Percentiles rank a stretch among this genome's conserved stretches.
phyloP scores from a whole-genome alignment of 116 monocot genomes.

The Phalaenopsis hybrid region DNA sequence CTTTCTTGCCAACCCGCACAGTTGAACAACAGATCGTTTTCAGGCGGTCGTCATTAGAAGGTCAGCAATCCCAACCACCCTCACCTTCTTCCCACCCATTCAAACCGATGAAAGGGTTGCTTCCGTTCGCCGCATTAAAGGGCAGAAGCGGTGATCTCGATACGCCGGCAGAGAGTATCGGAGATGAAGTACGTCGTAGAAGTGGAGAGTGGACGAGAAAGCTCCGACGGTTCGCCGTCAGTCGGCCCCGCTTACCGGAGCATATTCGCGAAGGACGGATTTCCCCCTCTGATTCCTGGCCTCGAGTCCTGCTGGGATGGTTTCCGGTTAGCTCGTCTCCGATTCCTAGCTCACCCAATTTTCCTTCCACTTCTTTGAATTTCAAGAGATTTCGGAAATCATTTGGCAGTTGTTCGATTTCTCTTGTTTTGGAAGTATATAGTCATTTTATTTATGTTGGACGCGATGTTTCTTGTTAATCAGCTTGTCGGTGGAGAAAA shows the following conservation, averaged over 20 bases:
- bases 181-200: conserved; percentile 62
- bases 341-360: background rate
- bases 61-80: background rate
- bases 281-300: conserved; percentile 38
- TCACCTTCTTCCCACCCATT: background rate
- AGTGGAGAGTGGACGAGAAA: conserved; percentile 43
- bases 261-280: conserved; percentile 77
- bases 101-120: background rate
- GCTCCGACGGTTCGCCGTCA: conserved; percentile 34
- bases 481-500: conserved; percentile 54
- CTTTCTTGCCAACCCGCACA: too few relatives aligned
- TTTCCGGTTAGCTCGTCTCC: conserved; percentile 49
- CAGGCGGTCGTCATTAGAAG: background rate
- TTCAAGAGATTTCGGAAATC: background rate
- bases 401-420: background rate
- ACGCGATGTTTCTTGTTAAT: background rate
- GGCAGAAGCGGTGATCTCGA: background rate
- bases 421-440: background rate
- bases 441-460: background rate
- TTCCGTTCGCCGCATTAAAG: background rate
- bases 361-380: background rate
- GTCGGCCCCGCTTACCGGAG: conserved; percentile 70
- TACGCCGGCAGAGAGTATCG: background rate
- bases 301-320: conserved; percentile 76
- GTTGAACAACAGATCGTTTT: background rate